A percentile compares a stretch with the other conserved stretches of the same genome.
phyloP scores from a whole-genome alignment of 495 filamentous ascomycete species.

The Daldinia grandis region DNA sequence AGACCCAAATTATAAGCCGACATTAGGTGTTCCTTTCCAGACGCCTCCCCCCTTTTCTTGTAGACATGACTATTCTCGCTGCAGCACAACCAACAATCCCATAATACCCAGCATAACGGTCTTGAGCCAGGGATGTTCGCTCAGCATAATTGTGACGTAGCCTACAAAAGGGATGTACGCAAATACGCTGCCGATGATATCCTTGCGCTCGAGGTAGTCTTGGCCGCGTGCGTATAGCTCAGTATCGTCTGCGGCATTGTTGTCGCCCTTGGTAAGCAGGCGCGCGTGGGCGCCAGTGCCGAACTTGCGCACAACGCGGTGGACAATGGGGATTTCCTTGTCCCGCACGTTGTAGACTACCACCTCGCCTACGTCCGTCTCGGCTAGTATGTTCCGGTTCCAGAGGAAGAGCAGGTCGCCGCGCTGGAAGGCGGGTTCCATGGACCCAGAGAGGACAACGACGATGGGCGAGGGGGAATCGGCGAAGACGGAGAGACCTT shows the following conservation, averaged over 20 bases:
- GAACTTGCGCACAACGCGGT: conserved; percentile 81
- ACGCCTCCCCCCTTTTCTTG: not conserved
- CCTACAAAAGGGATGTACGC: conserved; percentile 96
- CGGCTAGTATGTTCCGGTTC: conserved; percentile 77
- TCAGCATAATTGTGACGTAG: conserved; percentile 96
- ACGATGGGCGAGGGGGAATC: conserved; percentile 94
- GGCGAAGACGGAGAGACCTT: conserved; percentile 85
- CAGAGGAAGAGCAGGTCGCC: conserved; percentile 94
- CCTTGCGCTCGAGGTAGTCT: conserved; percentile 82
- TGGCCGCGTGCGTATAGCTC: conserved; percentile 89
- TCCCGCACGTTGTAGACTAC: conserved; percentile 94
- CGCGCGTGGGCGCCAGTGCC: conserved; percentile 60
- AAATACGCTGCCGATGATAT: conserved; percentile 93
- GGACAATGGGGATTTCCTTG: conserved; percentile 95
- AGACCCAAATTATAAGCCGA: not conserved
- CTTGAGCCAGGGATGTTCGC: conserved; percentile 97
- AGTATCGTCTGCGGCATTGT: conserved; percentile 93
- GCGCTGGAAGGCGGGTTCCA: conserved; percentile 97
- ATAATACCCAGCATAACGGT: conserved; percentile 92
- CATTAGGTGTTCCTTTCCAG: not conserved
- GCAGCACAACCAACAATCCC: conserved; percentile 92
- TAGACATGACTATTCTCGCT: conserved; percentile 72
- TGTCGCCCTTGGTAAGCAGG: conserved; percentile 97
- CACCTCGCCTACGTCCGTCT: conserved; percentile 82
- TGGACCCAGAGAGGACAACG: conserved; percentile 91